These are phyloP conservation scores for Pochonia chlamydosporia DNA, from an alignment of 2,329 filamentous ascomycete species.

Conservation along the genomic window DNA sequence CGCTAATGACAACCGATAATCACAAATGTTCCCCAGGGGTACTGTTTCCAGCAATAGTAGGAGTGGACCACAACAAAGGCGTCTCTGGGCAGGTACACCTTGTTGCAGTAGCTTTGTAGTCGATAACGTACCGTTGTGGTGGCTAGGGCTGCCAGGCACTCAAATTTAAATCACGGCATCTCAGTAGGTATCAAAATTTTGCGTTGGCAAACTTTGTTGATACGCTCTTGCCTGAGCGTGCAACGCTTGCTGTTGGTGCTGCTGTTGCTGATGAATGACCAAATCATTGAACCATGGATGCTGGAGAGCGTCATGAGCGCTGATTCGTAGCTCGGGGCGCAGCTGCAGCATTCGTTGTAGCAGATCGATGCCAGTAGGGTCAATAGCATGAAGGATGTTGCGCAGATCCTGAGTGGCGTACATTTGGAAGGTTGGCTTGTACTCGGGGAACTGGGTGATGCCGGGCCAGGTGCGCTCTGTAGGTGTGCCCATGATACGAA, in stretches of 20 bases:
- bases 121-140: no score
- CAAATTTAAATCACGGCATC: background rate
- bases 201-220: constrained; percentile 32
- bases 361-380: constrained; percentile 79
- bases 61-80: background rate
- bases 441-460: constrained; percentile 93
- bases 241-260: constrained; percentile 25
- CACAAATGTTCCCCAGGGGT: background rate
- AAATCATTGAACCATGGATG: constrained; percentile 91
- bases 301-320: constrained; percentile 76
- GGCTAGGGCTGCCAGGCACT: no score
- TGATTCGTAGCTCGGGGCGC: constrained; percentile 84
- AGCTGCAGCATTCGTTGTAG: constrained; percentile 88
- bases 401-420: constrained; percentile 89
- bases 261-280: constrained; percentile 48
- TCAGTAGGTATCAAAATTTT: constrained; percentile 32
- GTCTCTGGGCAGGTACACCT: no score
- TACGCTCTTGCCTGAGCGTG: constrained; percentile 37
- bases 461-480: constrained; percentile 94
- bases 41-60: background rate
- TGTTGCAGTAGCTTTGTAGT: no score
- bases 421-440: constrained; percentile 91
- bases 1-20: background rate
- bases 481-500: constrained; percentile 96
- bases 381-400: constrained; percentile 83